These are phyloP conservation scores for Backusella luteola DNA, from an alignment of 192 early-diverging fungal species.

Conservation along the genomic window DNA sequence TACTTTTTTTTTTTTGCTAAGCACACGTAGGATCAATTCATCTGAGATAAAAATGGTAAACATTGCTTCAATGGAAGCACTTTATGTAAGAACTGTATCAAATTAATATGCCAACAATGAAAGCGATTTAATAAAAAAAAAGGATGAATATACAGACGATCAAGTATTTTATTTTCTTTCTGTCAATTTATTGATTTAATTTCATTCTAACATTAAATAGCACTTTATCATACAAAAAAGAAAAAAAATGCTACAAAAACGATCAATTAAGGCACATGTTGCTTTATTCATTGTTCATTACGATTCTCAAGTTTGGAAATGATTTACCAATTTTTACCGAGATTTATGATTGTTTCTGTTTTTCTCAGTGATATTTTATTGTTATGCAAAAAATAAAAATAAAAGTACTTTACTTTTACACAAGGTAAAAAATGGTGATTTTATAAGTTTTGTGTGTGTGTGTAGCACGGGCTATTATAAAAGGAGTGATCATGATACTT, in stretches of 20 bases:
- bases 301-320: not conserved
- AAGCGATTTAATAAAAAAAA: too few relatives aligned
- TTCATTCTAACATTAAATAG: not conserved
- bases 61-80: not conserved
- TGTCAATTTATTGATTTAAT: not conserved
- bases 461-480: not conserved
- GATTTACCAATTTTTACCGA: not conserved
- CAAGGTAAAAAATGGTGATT: constrained; percentile 3
- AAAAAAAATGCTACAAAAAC: not conserved
- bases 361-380: not conserved
- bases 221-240: not conserved
- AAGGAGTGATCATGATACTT: constrained; percentile 2
- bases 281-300: not conserved
- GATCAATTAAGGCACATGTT: not conserved
- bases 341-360: not conserved
- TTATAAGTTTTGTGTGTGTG: not conserved
- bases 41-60: not conserved
- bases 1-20: not conserved
- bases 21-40: not conserved
- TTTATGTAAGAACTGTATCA: too few relatives aligned
- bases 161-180: too few relatives aligned
- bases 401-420: not conserved
- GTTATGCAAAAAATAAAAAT: not conserved
- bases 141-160: too few relatives aligned
- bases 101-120: too few relatives aligned